Evolutionary conservation across 345 rosid species (phyloP), one percentile per base, ranked within the genome.

Genomic region (Sisymbrium irio): DNA sequence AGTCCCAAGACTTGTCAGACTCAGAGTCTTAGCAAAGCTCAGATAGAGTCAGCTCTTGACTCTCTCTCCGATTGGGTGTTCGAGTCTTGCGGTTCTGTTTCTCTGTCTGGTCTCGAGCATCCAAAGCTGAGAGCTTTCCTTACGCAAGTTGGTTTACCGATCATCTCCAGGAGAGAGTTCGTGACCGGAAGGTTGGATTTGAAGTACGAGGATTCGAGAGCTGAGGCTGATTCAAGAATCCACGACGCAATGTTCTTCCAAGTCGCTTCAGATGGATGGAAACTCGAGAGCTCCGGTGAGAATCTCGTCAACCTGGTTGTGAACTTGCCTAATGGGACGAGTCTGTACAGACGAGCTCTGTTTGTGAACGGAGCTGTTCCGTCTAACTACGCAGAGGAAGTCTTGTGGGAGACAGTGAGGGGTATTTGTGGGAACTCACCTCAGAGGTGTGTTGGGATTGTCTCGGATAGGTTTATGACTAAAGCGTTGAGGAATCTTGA

Each of bases 161-260:
- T 80, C 7, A 74, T 96, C 64, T 84, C 96, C 0, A 85, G 82
- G 75, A 81, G 90, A 71, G 97, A 88, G 17, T 85, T 96, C 64
- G 71, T 73, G 5, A 84, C 93, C 7, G 78, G 85, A 35, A 83
- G 96, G 58, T 75, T 96, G 82, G 92, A 90, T 82, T 55, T 67
- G 35, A 96, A 87, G 90, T 96, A 77, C 33, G 97, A 90, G 60
- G 90, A 93, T 49, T 85, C 87, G 19, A 86, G 79, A 85, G 86
- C 84, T 0, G 98, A 87, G 72, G 83, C 98, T 9, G 99, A 96
- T 65, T 84, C 88, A 7, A 85, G 95, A 70, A 85, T 92, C 74
- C 74, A 89, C 63, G 99, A 96, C 72, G 98, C 99, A 14, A 87
- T 90, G 97, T 96, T 96, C 87, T 92, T 92, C 71, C 99, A 96